Conservation (phyloP, 2,329 filamentous ascomycete genomes). For the Exophiala viscosa region DNA sequence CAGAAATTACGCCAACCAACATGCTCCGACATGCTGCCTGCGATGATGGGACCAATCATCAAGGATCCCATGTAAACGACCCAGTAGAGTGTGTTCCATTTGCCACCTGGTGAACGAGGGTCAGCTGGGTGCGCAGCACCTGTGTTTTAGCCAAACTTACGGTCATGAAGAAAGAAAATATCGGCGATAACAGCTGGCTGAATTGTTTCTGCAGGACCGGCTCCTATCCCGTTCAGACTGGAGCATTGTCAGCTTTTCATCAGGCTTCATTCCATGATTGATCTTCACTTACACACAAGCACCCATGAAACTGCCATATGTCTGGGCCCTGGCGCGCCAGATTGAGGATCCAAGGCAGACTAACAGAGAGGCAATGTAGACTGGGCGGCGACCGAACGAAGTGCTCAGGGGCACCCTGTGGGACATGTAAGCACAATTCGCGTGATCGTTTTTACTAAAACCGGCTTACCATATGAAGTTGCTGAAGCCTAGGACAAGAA, state of each 20-base stretch:
- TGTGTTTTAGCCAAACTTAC: constrained; percentile 27
- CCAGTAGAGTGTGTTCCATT: constrained; percentile 61
- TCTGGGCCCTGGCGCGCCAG: constrained; percentile 56
- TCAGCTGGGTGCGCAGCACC: no score
- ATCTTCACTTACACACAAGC: constrained; percentile 43
- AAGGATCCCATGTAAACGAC: constrained; percentile 60
- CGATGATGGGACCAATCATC: constrained; percentile 58
- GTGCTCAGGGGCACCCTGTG: constrained; percentile 53
- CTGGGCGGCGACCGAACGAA: constrained; percentile 54
- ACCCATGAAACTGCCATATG: constrained; percentile 62
- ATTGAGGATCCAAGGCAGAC: constrained; percentile 53
- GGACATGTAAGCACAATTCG: background rate
- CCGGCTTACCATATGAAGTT: constrained; percentile 55
- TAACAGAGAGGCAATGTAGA: constrained; percentile 50
- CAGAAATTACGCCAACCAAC: constrained; percentile 61
- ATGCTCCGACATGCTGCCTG: constrained; percentile 58
- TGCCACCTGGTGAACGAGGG: constrained; percentile 37
- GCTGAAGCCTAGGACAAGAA: constrained; percentile 56
- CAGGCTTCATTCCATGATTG: background rate
- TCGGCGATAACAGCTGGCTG: constrained; percentile 63
- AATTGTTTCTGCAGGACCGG: constrained; percentile 60
- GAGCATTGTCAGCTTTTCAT: background rate
- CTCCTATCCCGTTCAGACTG: constrained; percentile 57
- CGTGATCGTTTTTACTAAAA: constrained; percentile 4
- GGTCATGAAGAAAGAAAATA: constrained; percentile 62